Percentiles rank a stretch among this genome's conserved stretches.
These are phyloP conservation scores for Tinospora cordifolia DNA, from an alignment of 164 flowering plant genomes.

Conservation along the genomic window DNA sequence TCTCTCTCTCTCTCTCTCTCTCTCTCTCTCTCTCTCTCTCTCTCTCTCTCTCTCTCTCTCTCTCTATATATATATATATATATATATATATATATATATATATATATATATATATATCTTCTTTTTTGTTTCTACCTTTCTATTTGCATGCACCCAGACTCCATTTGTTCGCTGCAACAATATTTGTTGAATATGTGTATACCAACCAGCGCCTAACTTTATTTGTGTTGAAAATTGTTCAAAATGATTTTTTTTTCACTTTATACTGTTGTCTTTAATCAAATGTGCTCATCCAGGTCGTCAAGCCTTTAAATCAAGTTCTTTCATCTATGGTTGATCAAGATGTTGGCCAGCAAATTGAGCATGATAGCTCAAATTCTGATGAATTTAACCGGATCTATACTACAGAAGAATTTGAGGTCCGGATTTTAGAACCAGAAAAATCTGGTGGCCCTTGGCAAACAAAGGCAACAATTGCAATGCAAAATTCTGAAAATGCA, in stretches of 20 bases:
- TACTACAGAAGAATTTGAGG: conserved; percentile 78
- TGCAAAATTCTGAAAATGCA: conserved; percentile 95
- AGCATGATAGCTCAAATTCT: conserved; percentile 53
- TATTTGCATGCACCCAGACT: no score
- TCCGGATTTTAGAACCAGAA: conserved; percentile 89
- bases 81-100: no score
- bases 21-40: no score
- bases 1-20: no score
- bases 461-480: conserved; percentile 77
- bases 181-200: no score
- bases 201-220: no score
- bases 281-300: conserved; percentile 43
- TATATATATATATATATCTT: no score
- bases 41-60: no score
- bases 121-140: no score
- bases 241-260: background rate
- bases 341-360: conserved; percentile 72
- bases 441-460: conserved; percentile 91
- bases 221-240: background rate
- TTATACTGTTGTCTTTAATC: background rate
- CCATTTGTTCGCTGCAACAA: no score
- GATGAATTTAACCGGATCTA: conserved; percentile 69
- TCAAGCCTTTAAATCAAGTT: conserved; percentile 83
- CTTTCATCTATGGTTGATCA: conserved; percentile 78
- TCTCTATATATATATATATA: no score